phyloP scores from a whole-genome alignment of 495 filamentous ascomycete genomes.

The Penicillium malachiteum region DNA sequence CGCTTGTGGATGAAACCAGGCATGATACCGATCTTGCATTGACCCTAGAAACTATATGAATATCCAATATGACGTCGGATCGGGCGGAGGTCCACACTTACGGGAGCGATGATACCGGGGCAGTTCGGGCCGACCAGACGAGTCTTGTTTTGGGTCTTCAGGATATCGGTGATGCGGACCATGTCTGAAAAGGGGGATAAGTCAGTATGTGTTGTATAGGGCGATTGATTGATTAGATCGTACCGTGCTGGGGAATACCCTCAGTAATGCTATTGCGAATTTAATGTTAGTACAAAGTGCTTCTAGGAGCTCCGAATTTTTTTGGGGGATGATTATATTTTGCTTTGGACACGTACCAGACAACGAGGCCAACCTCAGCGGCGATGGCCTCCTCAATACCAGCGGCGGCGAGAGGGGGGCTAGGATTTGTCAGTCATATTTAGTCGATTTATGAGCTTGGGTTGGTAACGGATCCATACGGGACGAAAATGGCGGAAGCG shows the following conservation, averaged over 20 bases:
- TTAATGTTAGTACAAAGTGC: constrained; percentile 9
- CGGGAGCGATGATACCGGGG: constrained; percentile 92
- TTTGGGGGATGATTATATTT: neutral
- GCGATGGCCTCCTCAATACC: constrained; percentile 96
- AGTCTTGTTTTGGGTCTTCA: constrained; percentile 97
- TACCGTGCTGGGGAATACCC: constrained; percentile 95
- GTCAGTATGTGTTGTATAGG: constrained; percentile 19
- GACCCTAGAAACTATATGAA: constrained; percentile 56
- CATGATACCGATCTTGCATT: constrained; percentile 99
- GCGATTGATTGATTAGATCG: constrained; percentile 20
- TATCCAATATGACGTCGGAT: constrained; percentile 9
- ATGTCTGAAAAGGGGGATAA: constrained; percentile 65
- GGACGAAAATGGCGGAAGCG: constrained; percentile 96
- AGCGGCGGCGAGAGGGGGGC: constrained; percentile 84
- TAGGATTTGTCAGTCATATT: constrained; percentile 30
- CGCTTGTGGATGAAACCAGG: constrained; percentile 99
- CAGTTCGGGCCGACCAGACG: constrained; percentile 97
- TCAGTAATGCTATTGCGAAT: constrained; percentile 74
- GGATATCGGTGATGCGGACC: constrained; percentile 97
- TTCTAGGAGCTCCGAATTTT: constrained; percentile 17
- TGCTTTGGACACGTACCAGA: constrained; percentile 59
- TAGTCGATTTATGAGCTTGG: neutral
- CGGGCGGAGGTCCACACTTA: constrained; percentile 34
- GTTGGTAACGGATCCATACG: constrained; percentile 54
- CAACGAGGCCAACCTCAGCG: constrained; percentile 88